phyloP scores from a whole-genome alignment of 352 stramenopile genomes.

The Thalassiosira mediterranea region DNA sequence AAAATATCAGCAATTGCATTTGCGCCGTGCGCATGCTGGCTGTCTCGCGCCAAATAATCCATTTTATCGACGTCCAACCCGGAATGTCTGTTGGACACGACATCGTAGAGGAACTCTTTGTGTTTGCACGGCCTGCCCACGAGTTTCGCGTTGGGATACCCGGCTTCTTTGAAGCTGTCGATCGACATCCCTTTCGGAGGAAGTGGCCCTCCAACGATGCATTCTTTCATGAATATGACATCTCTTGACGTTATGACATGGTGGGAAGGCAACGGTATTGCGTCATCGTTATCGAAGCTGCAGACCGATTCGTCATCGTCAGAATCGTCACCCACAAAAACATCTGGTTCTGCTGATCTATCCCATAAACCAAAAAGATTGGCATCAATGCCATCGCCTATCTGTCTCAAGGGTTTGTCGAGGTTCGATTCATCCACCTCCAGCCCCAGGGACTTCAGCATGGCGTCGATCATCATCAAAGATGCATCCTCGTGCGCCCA shows the following conservation, averaged over 20 bases:
- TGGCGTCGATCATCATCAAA: constrained; percentile 66
- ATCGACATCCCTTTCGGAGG: constrained; percentile 41
- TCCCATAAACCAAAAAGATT: constrained; percentile 35
- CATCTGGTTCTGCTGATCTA: constrained; percentile 41
- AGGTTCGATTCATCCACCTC: constrained; percentile 36
- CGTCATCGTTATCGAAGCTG: too few species aligned
- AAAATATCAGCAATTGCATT: constrained; percentile 15
- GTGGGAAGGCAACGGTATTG: too few species aligned
- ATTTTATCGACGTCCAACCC: constrained; percentile 79
- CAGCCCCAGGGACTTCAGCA: constrained; percentile 47
- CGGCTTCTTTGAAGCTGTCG: constrained; percentile 10
- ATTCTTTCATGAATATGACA: constrained; percentile 76
- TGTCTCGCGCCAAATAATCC: background rate
- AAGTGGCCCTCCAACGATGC: constrained; percentile 62
- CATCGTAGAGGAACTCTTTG: constrained; percentile 78
- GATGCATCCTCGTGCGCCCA: constrained; percentile 64
- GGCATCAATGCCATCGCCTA: constrained; percentile 43
- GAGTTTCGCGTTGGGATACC: constrained; percentile 3
- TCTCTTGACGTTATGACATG: constrained; percentile 61
- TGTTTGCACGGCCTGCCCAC: constrained; percentile 33
- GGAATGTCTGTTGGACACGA: constrained; percentile 53
- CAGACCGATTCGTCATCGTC: too few species aligned
- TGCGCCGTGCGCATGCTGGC: background rate
- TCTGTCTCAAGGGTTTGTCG: constrained; percentile 52
- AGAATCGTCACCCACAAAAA: constrained; percentile 4